Base-by-base conservation (phyloP, 495 filamentous ascomycete genomes). In the Penicillium tannophilum region DNA sequence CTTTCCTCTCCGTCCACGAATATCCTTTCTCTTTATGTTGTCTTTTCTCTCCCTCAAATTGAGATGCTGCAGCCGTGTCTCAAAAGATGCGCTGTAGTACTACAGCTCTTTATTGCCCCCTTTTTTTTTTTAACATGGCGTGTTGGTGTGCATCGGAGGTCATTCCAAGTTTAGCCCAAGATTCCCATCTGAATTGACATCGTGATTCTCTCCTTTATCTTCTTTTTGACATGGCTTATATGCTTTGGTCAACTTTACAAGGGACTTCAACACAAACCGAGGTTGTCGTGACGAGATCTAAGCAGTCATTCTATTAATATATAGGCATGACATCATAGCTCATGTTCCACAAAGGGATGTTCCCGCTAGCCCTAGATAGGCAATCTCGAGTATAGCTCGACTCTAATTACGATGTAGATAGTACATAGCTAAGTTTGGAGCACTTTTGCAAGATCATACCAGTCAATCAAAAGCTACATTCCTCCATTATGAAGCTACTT, bases 121-220 rank as follows among this genome's bases (percentile, higher is more conserved):
- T n/a, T 23, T 23, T 23, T 43, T 53, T 51, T 36, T 35, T 46
- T 63, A 57, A 62, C 31, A 63, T 62, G 65, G 61, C 62, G 63
- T 55, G 23, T 45, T 50, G 63, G 63, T 54, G 62, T 66, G 54
- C 58, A 63, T 61, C 59, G 58, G 55, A 54, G 46, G 62, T 56
- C 49, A 39, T 66, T 45, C 53, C 28, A 55, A 64, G 26, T 66
- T 61, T 63, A 55, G 52, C 60, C 62, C 28, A 64, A 63, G 52
- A 69, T 68, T 64, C 65, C 63, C 61, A 61, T 49, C 57, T 64
- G 58, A 67, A 63, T 64, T 61, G 43, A 63, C 33, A 57, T 47
- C 41, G 30, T 52, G 52, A 61, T 30, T 54, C 26, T 17, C 24
- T 43, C 20, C 42, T 43, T n/a, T 20, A 23, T 35, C 16, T 49